Conservation (phyloP, 495 filamentous ascomycete genomes). For the Ascodesmis nigricans region DNA sequence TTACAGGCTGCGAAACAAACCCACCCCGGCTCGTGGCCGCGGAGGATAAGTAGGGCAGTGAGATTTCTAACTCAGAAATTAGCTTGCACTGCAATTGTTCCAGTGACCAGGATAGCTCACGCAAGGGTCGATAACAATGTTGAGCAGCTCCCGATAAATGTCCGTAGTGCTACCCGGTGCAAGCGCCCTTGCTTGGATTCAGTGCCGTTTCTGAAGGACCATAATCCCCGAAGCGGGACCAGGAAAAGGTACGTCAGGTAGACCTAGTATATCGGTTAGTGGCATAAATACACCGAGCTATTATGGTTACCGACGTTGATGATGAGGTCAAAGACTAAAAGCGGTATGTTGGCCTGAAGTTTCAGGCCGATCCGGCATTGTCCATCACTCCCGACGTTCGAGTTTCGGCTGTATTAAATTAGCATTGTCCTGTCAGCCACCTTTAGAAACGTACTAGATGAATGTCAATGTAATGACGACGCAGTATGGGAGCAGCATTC, state of each 20-base stretch:
- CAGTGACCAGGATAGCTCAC: conserved; percentile 4
- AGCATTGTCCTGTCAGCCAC: not conserved
- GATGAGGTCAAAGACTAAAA: conserved; percentile 17
- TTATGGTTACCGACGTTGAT: conserved; percentile 14
- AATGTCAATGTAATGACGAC: conserved; percentile 19
- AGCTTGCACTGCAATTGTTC: not conserved
- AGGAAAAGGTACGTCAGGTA: conserved; percentile 20
- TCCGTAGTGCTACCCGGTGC: conserved; percentile 17
- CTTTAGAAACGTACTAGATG: conserved; percentile 11
- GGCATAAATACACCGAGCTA: not conserved
- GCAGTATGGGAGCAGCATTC: conserved; percentile 21
- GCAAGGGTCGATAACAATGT: conserved; percentile 19
- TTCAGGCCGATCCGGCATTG: conserved; percentile 21
- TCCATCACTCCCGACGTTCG: conserved; percentile 8
- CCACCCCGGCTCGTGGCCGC: conserved; percentile 20
- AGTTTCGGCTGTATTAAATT: conserved; percentile 11
- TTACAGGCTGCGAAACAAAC: conserved; percentile 21
- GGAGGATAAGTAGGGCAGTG: conserved; percentile 14
- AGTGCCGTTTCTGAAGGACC: conserved; percentile 16
- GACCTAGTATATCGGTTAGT: conserved; percentile 7
- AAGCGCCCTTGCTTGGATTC: conserved; percentile 14
- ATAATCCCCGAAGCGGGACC: conserved; percentile 16
- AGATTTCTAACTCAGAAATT: conserved; percentile 11
- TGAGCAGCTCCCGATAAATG: conserved; percentile 18
- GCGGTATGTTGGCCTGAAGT: conserved; percentile 18